These are phyloP conservation scores for Colletotrichum echinochloae DNA, from an alignment of 2,329 filamentous ascomycete genomes.

Conservation along the genomic window DNA sequence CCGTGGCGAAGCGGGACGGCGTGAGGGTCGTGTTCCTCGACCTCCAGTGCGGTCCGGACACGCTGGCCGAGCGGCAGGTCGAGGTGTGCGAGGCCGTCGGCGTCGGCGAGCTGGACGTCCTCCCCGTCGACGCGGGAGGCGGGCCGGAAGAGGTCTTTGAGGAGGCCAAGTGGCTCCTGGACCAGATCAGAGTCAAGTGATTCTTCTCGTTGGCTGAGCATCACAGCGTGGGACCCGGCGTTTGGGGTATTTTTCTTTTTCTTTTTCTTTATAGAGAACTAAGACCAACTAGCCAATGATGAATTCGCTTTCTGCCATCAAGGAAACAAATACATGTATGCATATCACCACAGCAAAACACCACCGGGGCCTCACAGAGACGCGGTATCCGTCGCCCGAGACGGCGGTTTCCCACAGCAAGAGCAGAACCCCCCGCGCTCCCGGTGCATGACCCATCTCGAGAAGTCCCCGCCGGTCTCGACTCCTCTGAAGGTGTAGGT, in stretches of 20 bases:
- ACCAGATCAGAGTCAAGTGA: conserved; percentile 24
- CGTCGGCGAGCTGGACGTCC: conserved; percentile 49
- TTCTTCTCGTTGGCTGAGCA: no score
- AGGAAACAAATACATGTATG: not conserved
- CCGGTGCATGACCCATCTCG: conserved; percentile 15
- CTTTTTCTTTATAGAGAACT: no score
- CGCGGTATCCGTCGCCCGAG: not conserved
- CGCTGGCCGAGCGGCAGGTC: conserved; percentile 49
- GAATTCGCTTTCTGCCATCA: not conserved
- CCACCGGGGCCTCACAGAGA: not conserved
- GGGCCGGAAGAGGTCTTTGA: conserved; percentile 35
- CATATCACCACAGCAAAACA: no score
- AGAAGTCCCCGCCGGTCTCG: not conserved
- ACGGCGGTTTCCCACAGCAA: not conserved
- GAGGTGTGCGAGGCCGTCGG: conserved; percentile 47
- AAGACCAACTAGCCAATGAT: not conserved
- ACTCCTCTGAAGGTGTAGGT: conserved; percentile 1
- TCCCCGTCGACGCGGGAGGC: conserved; percentile 47
- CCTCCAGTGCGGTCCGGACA: conserved; percentile 49
- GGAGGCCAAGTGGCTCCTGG: conserved; percentile 43
- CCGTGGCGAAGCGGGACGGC: conserved; percentile 32
- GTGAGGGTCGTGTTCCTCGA: conserved; percentile 50
- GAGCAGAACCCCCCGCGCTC: conserved; percentile 8
- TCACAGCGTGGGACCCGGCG: conserved; percentile 1
- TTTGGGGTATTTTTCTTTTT: conserved; percentile 11